Evolutionary conservation across 805 yeast genomes (phyloP), one percentile per base, ranked within the genome.

Genomic region (Wickerhamomyces canadensis): DNA sequence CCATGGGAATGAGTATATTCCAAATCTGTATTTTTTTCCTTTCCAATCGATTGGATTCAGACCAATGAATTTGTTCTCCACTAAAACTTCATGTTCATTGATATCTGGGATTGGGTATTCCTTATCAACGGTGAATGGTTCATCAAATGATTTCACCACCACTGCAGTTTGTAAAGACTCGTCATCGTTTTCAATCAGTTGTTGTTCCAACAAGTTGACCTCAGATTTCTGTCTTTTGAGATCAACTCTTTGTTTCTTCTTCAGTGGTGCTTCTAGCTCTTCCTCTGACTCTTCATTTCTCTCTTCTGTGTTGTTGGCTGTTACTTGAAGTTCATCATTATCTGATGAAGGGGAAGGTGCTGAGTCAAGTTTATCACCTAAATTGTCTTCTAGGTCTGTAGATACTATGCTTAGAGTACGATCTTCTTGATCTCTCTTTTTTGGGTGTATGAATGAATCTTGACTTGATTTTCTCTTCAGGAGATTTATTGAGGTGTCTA

Each of bases 21-120:
- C 73, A 52, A 70, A 70, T 29, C 58, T 55, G 43, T 63, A 70
- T 37, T 64, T 66, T 35, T 66, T 65, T 7, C 70, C 67, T 47
- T 70, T 70, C 76, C 76, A 70, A 45, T 70, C 76, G 23, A 70
- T 59, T 9, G 72, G 76, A 43, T 70, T 70, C 28, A 70, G 45
- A 0, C 75, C 76, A 31, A 68, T 55, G 32, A 57, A 55, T 35
- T 55, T 54, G 37, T 60, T 60, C 31, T 54, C 48, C 15, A 60
- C 45, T 19, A 60, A 37, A 7, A 60, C 41, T 34, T 60, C 63
- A 40, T 55, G 51, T 7, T 58, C 57, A 10, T 39, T 35, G 6
- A 60, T 33, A 9, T 49, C 43, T 10, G 56, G 51, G 12, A 47
- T 48, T 22, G 54, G 52, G 27, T 51, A 45, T 8, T 35, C 24